A percentile compares a stretch with the other conserved stretches of the same genome.
These are phyloP conservation scores for Paecilomyces sp. DNA, from an alignment of 2,329 filamentous ascomycete genomes.

Conservation along the genomic window DNA sequence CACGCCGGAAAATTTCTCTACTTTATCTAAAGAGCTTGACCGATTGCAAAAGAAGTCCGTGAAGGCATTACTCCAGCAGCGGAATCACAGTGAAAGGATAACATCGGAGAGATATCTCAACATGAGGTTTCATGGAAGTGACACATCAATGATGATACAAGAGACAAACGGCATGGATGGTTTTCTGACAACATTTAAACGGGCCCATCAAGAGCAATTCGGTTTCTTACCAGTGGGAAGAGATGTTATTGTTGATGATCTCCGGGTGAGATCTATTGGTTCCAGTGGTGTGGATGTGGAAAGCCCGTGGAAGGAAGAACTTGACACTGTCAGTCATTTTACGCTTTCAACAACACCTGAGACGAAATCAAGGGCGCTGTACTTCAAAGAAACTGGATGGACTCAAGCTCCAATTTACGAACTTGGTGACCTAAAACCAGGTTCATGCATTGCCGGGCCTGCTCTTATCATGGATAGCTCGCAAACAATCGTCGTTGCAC, in stretches of 20 bases:
- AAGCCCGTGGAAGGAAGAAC: background rate
- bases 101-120: slow-evolving; percentile 89
- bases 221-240: slow-evolving; percentile 70
- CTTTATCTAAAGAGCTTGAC: slow-evolving; percentile 66
- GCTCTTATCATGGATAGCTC: slow-evolving; percentile 25
- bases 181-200: slow-evolving; percentile 72
- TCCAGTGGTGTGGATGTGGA: background rate
- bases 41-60: slow-evolving; percentile 69
- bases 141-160: slow-evolving; percentile 84
- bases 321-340: background rate
- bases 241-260: slow-evolving; percentile 77
- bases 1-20: slow-evolving; percentile 49
- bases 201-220: slow-evolving; percentile 80
- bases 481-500: slow-evolving; percentile 33
- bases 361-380: slow-evolving; percentile 6
- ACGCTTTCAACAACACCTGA: too few relatives aligned
- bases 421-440: slow-evolving; percentile 1
- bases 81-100: slow-evolving; percentile 67
- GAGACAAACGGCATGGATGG: slow-evolving; percentile 62
- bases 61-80: slow-evolving; percentile 63
- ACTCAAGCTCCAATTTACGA: slow-evolving; percentile 1
- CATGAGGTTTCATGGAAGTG: slow-evolving; percentile 84
- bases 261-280: slow-evolving; percentile 53
- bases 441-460: slow-evolving; percentile 8
- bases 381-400: slow-evolving; percentile 1